phyloP scores from a whole-genome alignment of 2,329 filamentous ascomycete genomes.

The Karstenula rhodostoma region DNA sequence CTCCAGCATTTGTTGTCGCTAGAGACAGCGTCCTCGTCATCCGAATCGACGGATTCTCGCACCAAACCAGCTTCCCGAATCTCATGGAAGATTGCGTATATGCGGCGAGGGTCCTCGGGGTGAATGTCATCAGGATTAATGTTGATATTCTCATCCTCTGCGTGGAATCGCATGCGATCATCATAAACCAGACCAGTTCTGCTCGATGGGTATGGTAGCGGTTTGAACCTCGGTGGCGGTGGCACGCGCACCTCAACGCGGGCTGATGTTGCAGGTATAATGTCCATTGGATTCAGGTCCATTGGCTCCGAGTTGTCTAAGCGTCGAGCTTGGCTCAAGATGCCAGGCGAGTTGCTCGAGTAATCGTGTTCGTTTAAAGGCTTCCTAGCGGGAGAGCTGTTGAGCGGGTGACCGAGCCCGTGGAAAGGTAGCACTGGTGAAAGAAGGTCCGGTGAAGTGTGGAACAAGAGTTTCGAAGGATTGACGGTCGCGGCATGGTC shows the following conservation, averaged over 20 bases:
- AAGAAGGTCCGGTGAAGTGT: slow-evolving; percentile 22
- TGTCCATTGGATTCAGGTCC: slow-evolving; percentile 36
- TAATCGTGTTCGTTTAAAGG: slow-evolving; percentile 8
- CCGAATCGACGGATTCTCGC: slow-evolving; percentile 63
- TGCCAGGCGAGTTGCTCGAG: slow-evolving; percentile 9
- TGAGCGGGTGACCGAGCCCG: slow-evolving; percentile 24
- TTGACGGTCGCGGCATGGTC: slow-evolving; percentile 32
- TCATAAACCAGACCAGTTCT: slow-evolving; percentile 73
- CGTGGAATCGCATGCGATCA: slow-evolving; percentile 93
- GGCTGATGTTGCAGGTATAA: slow-evolving; percentile 23
- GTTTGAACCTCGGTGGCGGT: slow-evolving; percentile 46
- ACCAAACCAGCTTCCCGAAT: slow-evolving; percentile 84
- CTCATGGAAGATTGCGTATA: slow-evolving; percentile 90
- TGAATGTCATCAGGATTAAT: slow-evolving; percentile 74
- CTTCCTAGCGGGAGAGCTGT: slow-evolving; percentile 20
- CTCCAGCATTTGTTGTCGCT: slow-evolving; percentile 65
- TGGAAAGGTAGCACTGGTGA: slow-evolving; percentile 37
- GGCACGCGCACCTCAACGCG: slow-evolving; percentile 38
- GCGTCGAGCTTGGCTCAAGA: slow-evolving; percentile 22
- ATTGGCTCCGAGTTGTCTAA: slow-evolving; percentile 22
- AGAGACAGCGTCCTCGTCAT: slow-evolving; percentile 49
- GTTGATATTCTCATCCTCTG: slow-evolving; percentile 66
- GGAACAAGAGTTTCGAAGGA: slow-evolving; percentile 37
- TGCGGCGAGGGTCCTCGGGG: slow-evolving; percentile 91
- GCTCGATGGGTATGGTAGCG: slow-evolving; percentile 40